Evolutionary conservation across 805 yeast species (phyloP).

Genomic region (Metschnikowia henanensis): DNA sequence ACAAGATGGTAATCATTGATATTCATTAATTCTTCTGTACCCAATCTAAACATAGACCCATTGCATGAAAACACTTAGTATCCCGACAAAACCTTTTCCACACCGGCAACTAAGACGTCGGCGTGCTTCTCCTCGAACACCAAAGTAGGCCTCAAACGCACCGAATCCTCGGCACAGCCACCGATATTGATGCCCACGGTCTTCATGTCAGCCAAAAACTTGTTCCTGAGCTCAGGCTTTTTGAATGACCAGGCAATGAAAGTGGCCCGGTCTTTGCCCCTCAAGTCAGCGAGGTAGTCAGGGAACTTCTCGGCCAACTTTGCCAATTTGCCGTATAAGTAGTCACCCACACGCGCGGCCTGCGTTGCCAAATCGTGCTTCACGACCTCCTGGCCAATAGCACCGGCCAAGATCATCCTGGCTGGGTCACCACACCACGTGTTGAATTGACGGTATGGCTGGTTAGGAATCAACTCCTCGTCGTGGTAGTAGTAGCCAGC

Average conservation of each 20-base stretch:
- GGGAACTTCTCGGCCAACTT: conserved; percentile 57
- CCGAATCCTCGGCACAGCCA: conserved; percentile 78
- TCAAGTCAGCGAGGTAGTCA: conserved; percentile 49
- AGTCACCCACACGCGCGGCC: conserved; percentile 63
- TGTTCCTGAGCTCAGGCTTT: conserved; percentile 54
- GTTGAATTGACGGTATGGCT: conserved; percentile 88
- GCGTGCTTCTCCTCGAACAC: conserved; percentile 81
- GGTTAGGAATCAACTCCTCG: conserved; percentile 69
- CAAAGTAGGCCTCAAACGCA: conserved; percentile 79
- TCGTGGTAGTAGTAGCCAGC: conserved; percentile 85
- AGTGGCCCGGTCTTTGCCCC: conserved; percentile 77
- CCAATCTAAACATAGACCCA: background rate
- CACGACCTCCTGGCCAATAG: conserved; percentile 64
- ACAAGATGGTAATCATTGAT: background rate
- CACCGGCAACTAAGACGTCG: conserved; percentile 53
- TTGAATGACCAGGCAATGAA: conserved; percentile 80
- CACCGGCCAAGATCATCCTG: conserved; percentile 70
- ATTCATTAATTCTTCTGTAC: background rate
- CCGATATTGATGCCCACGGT: conserved; percentile 74
- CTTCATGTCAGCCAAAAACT: conserved; percentile 60
- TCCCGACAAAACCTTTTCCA: conserved; percentile 39
- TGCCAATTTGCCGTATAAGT: conserved; percentile 58
- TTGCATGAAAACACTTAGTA: conserved; percentile 20
- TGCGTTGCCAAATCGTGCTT: conserved; percentile 58
- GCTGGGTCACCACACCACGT: conserved; percentile 96